Conservation (phyloP, 768 basidiomycete species). For the Calocera viscosa region DNA sequence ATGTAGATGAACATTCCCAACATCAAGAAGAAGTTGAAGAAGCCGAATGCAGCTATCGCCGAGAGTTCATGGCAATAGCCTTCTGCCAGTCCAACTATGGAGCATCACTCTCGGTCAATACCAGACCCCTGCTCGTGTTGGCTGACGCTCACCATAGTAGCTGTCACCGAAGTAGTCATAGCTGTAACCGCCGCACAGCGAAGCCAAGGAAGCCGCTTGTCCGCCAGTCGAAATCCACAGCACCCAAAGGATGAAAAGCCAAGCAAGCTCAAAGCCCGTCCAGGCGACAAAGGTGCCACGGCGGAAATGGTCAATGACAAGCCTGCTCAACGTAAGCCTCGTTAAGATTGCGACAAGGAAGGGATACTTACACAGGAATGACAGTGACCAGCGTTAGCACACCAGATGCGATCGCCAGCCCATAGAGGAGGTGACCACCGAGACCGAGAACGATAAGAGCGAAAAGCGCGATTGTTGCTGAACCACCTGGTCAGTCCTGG, state of each 20-base stretch:
- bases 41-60: background rate
- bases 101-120: background rate
- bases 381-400: background rate
- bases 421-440: background rate
- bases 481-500: background rate
- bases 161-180: background rate
- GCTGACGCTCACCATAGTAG: background rate
- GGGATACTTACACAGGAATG: background rate
- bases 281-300: background rate
- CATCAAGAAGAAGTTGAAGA: background rate
- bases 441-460: background rate
- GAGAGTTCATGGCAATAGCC: background rate
- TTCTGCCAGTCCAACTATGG: background rate
- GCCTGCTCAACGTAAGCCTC: background rate
- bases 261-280: background rate
- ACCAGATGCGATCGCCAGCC: background rate
- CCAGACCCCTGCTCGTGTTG: background rate
- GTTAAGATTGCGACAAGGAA: background rate
- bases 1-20: background rate
- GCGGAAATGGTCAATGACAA: conserved; percentile 4
- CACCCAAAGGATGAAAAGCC: conserved; percentile 2
- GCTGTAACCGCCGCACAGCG: background rate
- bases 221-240: background rate
- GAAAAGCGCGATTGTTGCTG: background rate
- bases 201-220: background rate